Evolutionary conservation across 2,329 filamentous ascomycete species (phyloP).

Genomic region (Trichoderma sp.): DNA sequence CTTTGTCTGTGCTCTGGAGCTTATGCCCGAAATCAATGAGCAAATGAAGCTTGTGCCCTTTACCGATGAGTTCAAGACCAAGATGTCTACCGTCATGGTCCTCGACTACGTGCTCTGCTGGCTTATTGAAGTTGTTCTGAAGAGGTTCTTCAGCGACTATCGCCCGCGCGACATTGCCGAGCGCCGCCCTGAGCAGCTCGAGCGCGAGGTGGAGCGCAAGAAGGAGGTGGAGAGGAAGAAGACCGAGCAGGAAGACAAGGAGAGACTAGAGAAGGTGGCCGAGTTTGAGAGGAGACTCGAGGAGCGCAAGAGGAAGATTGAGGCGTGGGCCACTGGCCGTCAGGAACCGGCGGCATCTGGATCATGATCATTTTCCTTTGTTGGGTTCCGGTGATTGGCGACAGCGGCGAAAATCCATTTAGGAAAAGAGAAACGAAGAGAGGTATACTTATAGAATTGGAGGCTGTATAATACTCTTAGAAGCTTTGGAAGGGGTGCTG

Average conservation of each 20-base stretch:
- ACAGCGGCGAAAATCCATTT: background rate
- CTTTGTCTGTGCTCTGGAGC: slow-evolving; percentile 91
- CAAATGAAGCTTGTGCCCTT: slow-evolving; percentile 92
- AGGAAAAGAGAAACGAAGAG: background rate
- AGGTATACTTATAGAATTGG: background rate
- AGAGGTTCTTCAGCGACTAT: slow-evolving; percentile 84
- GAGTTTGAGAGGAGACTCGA: slow-evolving; percentile 58
- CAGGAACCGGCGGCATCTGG: slow-evolving; percentile 20
- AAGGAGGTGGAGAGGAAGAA: slow-evolving; percentile 51
- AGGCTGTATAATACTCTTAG: slow-evolving; percentile 3
- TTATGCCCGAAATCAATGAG: slow-evolving; percentile 92
- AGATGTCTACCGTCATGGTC: slow-evolving; percentile 80
- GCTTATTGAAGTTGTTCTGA: slow-evolving; percentile 81
- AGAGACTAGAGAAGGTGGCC: slow-evolving; percentile 52
- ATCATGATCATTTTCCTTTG: background rate
- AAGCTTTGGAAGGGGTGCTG: background rate
- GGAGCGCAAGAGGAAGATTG: slow-evolving; percentile 47
- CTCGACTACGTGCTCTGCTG: slow-evolving; percentile 85
- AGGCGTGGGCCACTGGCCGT: slow-evolving; percentile 44
- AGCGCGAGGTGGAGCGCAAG: slow-evolving; percentile 69
- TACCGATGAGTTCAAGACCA: slow-evolving; percentile 79
- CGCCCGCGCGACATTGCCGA: slow-evolving; percentile 89
- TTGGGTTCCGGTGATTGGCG: background rate
- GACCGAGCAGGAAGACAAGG: slow-evolving; percentile 50
- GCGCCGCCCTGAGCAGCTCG: slow-evolving; percentile 80